phyloP scores from a whole-genome alignment of 768 basidiomycete species.

The Solioccasus polychromus region DNA sequence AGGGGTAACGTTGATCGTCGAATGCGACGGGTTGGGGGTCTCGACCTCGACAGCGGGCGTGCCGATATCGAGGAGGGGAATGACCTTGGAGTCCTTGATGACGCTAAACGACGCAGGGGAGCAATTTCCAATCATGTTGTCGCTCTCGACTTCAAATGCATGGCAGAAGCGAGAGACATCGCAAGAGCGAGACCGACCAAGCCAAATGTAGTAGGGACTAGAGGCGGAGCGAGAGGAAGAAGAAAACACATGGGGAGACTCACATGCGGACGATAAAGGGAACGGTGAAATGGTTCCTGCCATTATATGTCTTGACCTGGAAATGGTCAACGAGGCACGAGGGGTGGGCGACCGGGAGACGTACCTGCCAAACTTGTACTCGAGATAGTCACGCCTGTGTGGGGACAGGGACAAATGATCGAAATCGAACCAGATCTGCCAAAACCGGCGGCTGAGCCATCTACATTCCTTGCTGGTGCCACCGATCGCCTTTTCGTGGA shows the following conservation, averaged over 20 bases:
- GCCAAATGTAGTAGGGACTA: conserved; percentile 73
- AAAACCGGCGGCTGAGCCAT: conserved; percentile 74
- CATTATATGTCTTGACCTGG: conserved; percentile 68
- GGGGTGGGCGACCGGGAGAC: no score
- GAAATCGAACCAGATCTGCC: conserved; percentile 70
- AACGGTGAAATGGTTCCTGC: conserved; percentile 66
- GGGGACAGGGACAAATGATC: conserved; percentile 52
- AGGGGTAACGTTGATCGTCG: conserved; percentile 46
- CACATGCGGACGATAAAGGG: conserved; percentile 65
- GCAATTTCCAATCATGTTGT: conserved; percentile 53
- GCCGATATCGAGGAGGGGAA: no score
- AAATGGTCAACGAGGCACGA: no score
- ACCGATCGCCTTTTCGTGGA: no score
- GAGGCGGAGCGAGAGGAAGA: not conserved
- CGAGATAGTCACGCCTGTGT: no score
- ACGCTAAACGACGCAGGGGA: conserved; percentile 38
- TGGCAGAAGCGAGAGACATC: conserved; percentile 55
- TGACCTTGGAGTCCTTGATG: conserved; percentile 34
- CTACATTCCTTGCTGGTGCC: conserved; percentile 56
- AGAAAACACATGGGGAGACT: no score
- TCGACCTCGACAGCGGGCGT: conserved; percentile 29
- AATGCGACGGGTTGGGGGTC: conserved; percentile 16
- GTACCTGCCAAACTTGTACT: no score
- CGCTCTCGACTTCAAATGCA: conserved; percentile 62
- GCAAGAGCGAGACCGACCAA: conserved; percentile 63